These are phyloP conservation scores for Lactuca sativa DNA, from an alignment of 129 eudicot species.

Conservation along the genomic window DNA sequence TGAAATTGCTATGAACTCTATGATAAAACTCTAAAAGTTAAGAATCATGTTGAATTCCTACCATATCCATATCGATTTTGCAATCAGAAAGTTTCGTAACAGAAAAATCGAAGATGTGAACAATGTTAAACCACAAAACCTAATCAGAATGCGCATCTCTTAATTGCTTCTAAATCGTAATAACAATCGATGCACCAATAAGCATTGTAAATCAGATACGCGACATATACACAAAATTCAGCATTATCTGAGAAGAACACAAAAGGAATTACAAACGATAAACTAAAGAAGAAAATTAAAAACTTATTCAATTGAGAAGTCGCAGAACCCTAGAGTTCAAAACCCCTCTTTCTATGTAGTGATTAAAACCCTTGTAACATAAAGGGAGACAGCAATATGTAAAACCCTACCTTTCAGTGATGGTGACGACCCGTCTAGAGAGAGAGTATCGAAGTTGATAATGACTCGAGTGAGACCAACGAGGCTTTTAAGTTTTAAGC, in stretches of 20 bases:
- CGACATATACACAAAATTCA: not conserved
- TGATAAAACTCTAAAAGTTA: constrained; percentile 3
- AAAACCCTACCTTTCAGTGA: constrained; percentile 26
- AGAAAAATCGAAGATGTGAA: not conserved
- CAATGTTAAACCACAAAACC: constrained; percentile 15
- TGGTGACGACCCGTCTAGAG: constrained; percentile 4
- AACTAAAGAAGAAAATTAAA: not conserved
- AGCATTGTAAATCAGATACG: not conserved
- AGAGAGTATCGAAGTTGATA: constrained; percentile 14
- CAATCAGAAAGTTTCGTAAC: constrained; percentile 2
- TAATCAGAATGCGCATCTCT: not conserved
- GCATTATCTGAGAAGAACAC: constrained; percentile 8
- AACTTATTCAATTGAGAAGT: not conserved
- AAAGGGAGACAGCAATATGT: not conserved
- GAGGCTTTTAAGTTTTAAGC: constrained; percentile 2
- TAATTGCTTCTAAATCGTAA: constrained; percentile 15
- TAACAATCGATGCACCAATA: not conserved
- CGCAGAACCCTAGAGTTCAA: constrained; percentile 5
- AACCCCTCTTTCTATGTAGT: not conserved
- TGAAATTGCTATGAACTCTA: not conserved
- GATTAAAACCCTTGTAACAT: not conserved
- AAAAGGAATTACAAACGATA: constrained; percentile 2
- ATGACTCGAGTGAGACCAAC: constrained; percentile 16
- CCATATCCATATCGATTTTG: constrained; percentile 11
- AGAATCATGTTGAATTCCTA: not conserved